Evolutionary conservation across 2,329 filamentous ascomycete species (phyloP).

Genomic region (Nigrospora oryzae): DNA sequence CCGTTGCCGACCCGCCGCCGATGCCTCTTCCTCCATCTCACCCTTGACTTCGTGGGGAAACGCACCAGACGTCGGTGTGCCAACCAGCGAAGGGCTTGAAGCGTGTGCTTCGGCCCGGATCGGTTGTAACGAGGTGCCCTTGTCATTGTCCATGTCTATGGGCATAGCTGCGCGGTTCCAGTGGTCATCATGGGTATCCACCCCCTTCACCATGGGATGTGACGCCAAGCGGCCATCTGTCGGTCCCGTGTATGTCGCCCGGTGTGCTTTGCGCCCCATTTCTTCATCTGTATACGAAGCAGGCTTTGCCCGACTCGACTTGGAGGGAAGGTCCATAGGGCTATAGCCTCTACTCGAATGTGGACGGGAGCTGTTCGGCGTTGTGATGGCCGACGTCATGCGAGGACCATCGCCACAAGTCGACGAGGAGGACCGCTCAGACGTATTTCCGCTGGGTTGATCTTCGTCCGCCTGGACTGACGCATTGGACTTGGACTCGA

Average conservation of each 20-base stretch:
- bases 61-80: conserved; percentile 11
- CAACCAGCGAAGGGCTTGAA: conserved; percentile 9
- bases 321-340: conserved; percentile 7
- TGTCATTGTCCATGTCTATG: conserved; percentile 14
- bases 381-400: conserved; percentile 27
- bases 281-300: conserved; percentile 6
- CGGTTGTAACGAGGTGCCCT: conserved; percentile 1
- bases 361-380: conserved; percentile 32
- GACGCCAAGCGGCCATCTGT: background rate
- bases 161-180: conserved; percentile 16
- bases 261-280: conserved; percentile 2
- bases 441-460: conserved; percentile 20
- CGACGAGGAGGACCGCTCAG: conserved; percentile 30
- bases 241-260: background rate
- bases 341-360: conserved; percentile 27
- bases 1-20: conserved; percentile 3
- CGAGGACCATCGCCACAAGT: conserved; percentile 29
- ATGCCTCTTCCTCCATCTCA: conserved; percentile 7
- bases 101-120: conserved; percentile 3
- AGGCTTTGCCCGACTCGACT: conserved; percentile 1
- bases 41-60: conserved; percentile 13
- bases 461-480: conserved; percentile 13
- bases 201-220: background rate
- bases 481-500: conserved; percentile 5
- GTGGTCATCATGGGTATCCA: conserved; percentile 8